Conservation (phyloP, 2,329 filamentous ascomycete genomes). For the Ascochyta fabae region DNA sequence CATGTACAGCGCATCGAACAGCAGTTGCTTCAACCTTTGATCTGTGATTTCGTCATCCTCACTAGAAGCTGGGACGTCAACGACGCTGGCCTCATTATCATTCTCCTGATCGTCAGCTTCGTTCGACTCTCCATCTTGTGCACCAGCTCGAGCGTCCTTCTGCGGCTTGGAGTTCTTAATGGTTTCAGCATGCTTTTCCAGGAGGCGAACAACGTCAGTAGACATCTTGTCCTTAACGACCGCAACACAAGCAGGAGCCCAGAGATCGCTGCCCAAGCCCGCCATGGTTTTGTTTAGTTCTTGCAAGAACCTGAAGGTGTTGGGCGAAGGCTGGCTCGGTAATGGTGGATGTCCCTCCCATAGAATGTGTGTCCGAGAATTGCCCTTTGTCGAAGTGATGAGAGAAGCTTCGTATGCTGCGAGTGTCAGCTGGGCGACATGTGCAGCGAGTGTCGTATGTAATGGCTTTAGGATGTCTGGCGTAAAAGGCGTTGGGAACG, state of each 20-base stretch:
- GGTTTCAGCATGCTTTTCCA: constrained; percentile 45
- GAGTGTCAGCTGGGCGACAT: constrained; percentile 60
- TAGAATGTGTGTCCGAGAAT: constrained; percentile 68
- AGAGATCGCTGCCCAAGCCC: constrained; percentile 75
- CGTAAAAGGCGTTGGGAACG: constrained; percentile 38
- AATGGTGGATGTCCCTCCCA: constrained; percentile 82
- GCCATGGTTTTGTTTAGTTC: constrained; percentile 72
- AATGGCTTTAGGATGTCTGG: constrained; percentile 67
- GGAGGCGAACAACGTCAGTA: constrained; percentile 54
- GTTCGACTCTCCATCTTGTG: constrained; percentile 6
- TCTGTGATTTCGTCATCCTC: constrained; percentile 21
- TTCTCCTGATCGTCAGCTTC: constrained; percentile 1
- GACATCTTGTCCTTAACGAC: constrained; percentile 67
- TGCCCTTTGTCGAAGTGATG: constrained; percentile 51
- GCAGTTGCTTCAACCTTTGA: constrained; percentile 46
- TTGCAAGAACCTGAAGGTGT: constrained; percentile 74
- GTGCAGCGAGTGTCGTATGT: constrained; percentile 65
- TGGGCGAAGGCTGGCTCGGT: constrained; percentile 79
- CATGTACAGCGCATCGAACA: constrained; percentile 56
- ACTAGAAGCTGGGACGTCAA: constrained; percentile 17
- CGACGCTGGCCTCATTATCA: constrained; percentile 15
- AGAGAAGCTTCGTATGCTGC: constrained; percentile 53
- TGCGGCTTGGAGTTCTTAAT: constrained; percentile 8
- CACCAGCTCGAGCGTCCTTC: background rate
- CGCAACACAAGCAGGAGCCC: constrained; percentile 72